Evolutionary conservation across 2,329 filamentous ascomycete genomes (phyloP).

Genomic region (Akanthomyces uredinophilus): DNA sequence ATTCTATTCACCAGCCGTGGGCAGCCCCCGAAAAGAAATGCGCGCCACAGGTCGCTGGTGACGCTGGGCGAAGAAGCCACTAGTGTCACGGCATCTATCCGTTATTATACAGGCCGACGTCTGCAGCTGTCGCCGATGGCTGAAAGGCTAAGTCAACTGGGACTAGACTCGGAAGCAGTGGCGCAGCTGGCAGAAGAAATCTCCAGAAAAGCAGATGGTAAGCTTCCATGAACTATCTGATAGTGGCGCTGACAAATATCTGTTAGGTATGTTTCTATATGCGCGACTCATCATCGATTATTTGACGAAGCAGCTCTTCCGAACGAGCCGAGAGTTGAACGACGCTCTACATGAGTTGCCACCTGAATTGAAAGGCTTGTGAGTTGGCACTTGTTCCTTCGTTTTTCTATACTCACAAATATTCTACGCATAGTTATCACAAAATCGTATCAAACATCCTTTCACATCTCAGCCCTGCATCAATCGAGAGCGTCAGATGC

Average conservation of each 20-base stretch:
- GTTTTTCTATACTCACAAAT: too few relatives aligned
- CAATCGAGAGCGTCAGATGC: constrained; percentile 23
- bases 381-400: not conserved
- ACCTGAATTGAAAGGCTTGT: constrained; percentile 19
- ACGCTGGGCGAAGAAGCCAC: not conserved
- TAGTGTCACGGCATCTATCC: not conserved
- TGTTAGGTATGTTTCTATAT: constrained; percentile 36
- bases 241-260: constrained; percentile 22
- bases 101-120: not conserved
- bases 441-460: constrained; percentile 25
- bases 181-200: not conserved
- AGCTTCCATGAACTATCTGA: not conserved
- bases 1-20: not conserved
- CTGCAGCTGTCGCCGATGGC: not conserved
- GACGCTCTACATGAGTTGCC: constrained; percentile 23
- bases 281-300: constrained; percentile 32
- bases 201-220: not conserved
- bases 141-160: not conserved
- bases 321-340: constrained; percentile 15
- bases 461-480: constrained; percentile 22
- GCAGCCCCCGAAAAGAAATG: not conserved
- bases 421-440: constrained; percentile 23
- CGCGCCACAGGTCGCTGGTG: not conserved
- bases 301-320: constrained; percentile 27
- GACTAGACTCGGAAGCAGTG: not conserved